Conservation (phyloP, 164 flowering plant species). For the Umbilicus rupestris region DNA sequence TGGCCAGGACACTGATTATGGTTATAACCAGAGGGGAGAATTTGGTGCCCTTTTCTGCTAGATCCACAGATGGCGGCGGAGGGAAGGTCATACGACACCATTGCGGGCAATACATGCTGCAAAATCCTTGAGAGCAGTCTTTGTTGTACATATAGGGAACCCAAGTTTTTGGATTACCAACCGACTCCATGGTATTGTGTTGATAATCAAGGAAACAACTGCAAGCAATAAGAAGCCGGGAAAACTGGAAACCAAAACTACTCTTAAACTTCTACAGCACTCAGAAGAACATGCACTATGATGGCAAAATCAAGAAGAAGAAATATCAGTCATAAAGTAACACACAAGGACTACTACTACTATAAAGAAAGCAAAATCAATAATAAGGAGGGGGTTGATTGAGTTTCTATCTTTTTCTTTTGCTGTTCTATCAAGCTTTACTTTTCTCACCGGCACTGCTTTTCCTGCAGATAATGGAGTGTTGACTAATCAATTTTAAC, state of each 20-base stretch:
- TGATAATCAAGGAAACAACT: background rate
- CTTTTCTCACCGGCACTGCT: constrained; percentile 3
- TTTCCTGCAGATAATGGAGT: constrained; percentile 8
- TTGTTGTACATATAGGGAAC: constrained; percentile 34
- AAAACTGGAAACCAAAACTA: background rate
- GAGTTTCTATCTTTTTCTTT: background rate
- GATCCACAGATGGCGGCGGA: constrained; percentile 54
- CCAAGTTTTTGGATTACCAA: constrained; percentile 18
- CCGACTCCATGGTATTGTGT: background rate
- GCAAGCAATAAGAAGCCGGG: background rate
- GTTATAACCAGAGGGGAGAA: constrained; percentile 76
- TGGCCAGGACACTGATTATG: constrained; percentile 57
- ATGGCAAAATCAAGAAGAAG: background rate
- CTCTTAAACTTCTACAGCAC: background rate
- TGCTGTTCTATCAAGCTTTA: constrained; percentile 3
- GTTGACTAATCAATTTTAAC: background rate
- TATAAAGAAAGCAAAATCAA: background rate
- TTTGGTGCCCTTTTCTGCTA: constrained; percentile 15
- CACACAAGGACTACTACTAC: background rate
- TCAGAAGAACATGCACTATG: background rate
- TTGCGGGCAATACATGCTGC: constrained; percentile 66
- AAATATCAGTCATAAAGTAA: constrained; percentile 1
- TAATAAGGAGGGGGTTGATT: background rate
- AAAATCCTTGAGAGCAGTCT: constrained; percentile 64
- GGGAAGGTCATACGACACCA: constrained; percentile 65